Percentiles rank a stretch among this genome's conserved stretches.
Conservation (phyloP, 2,329 filamentous ascomycete species). For the Elsinoe fawcettii region DNA sequence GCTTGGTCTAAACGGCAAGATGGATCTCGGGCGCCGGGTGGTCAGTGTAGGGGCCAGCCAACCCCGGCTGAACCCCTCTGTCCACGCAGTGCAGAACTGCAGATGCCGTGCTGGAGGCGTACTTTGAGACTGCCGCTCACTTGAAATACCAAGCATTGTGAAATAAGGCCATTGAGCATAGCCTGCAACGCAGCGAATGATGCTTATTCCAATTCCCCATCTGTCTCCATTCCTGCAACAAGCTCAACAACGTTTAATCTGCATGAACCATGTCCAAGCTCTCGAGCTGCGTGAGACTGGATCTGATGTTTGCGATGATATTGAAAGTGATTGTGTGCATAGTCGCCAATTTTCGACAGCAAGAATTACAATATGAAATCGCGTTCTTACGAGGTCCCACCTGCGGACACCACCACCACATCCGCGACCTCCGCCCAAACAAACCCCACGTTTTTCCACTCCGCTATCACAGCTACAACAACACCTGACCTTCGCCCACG, state of each 20-base stretch:
- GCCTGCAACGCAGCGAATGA: background rate
- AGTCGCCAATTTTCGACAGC: too few relatives aligned
- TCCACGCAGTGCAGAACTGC: too few relatives aligned
- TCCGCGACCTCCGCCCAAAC: background rate
- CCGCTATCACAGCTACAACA: constrained; percentile 1
- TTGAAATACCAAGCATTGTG: too few relatives aligned
- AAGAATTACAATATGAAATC: too few relatives aligned
- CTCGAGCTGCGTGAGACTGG: too few relatives aligned
- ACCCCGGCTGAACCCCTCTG: too few relatives aligned
- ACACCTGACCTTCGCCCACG: background rate
- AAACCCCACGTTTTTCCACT: background rate
- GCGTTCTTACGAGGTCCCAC: background rate
- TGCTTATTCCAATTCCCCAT: background rate
- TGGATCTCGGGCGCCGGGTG: too few relatives aligned
- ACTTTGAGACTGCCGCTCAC: too few relatives aligned
- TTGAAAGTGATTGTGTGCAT: too few relatives aligned
- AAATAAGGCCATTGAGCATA: background rate
- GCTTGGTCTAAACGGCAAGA: too few relatives aligned
- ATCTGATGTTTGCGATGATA: too few relatives aligned
- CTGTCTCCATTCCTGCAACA: background rate
- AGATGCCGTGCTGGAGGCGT: background rate
- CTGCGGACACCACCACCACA: background rate
- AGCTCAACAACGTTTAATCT: background rate
- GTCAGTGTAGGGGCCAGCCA: too few relatives aligned
- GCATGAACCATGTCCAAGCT: constrained; percentile 4